phyloP scores from a whole-genome alignment of 2,329 filamentous ascomycete genomes.

The Leptosphaerulina australis region DNA sequence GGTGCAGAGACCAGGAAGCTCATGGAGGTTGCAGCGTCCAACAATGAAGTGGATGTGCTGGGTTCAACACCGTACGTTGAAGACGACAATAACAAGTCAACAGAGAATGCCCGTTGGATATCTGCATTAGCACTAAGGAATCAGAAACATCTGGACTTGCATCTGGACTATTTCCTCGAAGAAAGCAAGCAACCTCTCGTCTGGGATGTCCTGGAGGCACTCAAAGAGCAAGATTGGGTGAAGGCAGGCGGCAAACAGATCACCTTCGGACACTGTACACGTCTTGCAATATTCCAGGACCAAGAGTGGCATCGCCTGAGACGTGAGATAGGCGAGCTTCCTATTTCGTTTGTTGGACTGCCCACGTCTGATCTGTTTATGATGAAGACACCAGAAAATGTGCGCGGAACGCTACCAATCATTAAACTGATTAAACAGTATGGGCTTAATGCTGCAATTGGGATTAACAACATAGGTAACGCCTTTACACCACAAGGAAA shows the following conservation, averaged over 20 bases:
- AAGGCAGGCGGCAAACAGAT: slow-evolving; percentile 37
- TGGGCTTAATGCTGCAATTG: slow-evolving; percentile 64
- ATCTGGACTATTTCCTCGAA: slow-evolving; percentile 73
- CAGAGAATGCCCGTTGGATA: slow-evolving; percentile 68
- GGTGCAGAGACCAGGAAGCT: slow-evolving; percentile 59
- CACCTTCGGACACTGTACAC: slow-evolving; percentile 70
- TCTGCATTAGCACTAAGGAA: slow-evolving; percentile 59
- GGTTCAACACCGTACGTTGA: slow-evolving; percentile 77
- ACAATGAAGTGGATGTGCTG: slow-evolving; percentile 61
- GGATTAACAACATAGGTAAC: slow-evolving; percentile 76
- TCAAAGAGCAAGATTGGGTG: slow-evolving; percentile 60
- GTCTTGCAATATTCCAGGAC: slow-evolving; percentile 62
- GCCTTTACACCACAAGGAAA: slow-evolving; percentile 74
- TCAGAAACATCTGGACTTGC: slow-evolving; percentile 68
- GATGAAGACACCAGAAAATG: slow-evolving; percentile 60
- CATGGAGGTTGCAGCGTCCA: slow-evolving; percentile 54
- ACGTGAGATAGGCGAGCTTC: slow-evolving; percentile 58
- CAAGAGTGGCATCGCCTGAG: slow-evolving; percentile 59
- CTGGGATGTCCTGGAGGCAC: slow-evolving; percentile 59
- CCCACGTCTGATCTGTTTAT: slow-evolving; percentile 76
- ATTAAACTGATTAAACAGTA: slow-evolving; percentile 65
- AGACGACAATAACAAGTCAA: slow-evolving; percentile 53
- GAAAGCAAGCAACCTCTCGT: slow-evolving; percentile 57
- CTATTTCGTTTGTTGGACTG: slow-evolving; percentile 70
- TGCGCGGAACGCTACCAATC: slow-evolving; percentile 67